These are phyloP conservation scores for Lepidium campestre DNA, from an alignment of 441 rosid genomes.

Conservation along the genomic window DNA sequence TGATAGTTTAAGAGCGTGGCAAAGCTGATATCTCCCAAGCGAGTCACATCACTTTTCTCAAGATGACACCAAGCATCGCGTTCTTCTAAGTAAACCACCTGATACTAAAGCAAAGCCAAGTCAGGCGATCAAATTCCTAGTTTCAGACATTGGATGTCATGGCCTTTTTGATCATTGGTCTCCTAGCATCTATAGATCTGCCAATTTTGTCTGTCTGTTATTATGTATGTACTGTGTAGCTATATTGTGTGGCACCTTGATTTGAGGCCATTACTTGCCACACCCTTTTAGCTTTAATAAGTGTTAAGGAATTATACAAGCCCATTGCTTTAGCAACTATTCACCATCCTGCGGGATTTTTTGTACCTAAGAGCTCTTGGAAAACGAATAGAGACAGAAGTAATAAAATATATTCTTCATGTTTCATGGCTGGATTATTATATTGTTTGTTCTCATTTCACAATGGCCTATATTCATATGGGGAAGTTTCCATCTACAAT, in stretches of 20 bases:
- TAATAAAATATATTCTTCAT: slow-evolving; percentile 2
- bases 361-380: slow-evolving; percentile 18
- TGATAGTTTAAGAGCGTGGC: slow-evolving; percentile 83
- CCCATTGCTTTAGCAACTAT: slow-evolving; percentile 3
- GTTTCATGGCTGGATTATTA: background rate
- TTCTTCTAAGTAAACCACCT: background rate
- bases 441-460: slow-evolving; percentile 1
- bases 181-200: background rate
- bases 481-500: background rate
- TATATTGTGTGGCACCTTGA: slow-evolving; percentile 41
- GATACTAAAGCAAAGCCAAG: slow-evolving; percentile 10
- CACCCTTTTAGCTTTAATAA: slow-evolving; percentile 8
- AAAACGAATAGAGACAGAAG: slow-evolving; percentile 3
- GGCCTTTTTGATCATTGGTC: background rate
- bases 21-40: slow-evolving; percentile 43
- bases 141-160: slow-evolving; percentile 19
- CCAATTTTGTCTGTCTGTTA: slow-evolving; percentile 11
- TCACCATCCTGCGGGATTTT: slow-evolving; percentile 1
- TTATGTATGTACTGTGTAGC: slow-evolving; percentile 21
- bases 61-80: slow-evolving; percentile 22
- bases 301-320: background rate
- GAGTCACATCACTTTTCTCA: slow-evolving; percentile 52
- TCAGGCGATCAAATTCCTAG: slow-evolving; percentile 22
- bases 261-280: slow-evolving; percentile 33
- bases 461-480: background rate